Evolutionary conservation across 2,329 filamentous ascomycete species (phyloP), one percentile per base, ranked within the genome.

Genomic region (Colletotrichum liaoningense): DNA sequence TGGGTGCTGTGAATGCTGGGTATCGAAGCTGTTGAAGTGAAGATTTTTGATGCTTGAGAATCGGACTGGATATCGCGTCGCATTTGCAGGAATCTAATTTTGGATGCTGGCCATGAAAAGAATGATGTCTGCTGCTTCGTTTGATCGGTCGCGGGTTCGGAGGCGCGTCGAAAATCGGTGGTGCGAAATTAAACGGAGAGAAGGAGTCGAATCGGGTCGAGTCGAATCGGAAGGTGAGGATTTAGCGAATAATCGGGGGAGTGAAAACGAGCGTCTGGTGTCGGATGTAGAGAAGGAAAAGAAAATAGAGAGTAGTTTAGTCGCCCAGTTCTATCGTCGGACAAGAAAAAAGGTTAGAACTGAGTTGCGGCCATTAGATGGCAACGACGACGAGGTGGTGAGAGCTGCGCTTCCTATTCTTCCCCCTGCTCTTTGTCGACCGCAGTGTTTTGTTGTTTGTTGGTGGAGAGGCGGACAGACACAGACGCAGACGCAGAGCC

Each of bases 401-500:
- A 49, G 42, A 16, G 52, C 63, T 24, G 52, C 56, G 35, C 52
- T 69, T 69, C 30, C 54, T 52, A n/a, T 54, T 63, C 58, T 69
- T 46, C 67, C 67, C 60, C 63, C 69, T 66, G 60, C 62, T 60
- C 71, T 66, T 73, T 65, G 60, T 62, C 67, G 42, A 33, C 57
- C 57, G 64, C 59, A 46, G 56, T 71, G 71, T 67, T 38, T 68
- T 72, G 67, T 72, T 73, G 67, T 73, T 72, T 73, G 67, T 74
- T 59, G 68, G 68, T 72, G 68, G 68, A 72, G 71, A 64, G 63
- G 42, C 42, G 16, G 38, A 42, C 38, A 42, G 38, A 42, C 38
- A 42, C 38, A 42, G 38, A 42, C 38, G 38, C 14, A 49, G 42
- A 49, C 42, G 42, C 42, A 49, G 42, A 49, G 33, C 33, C 33